Conservation (phyloP, 2,329 filamentous ascomycete genomes). For the Ophiostoma perfectum region DNA sequence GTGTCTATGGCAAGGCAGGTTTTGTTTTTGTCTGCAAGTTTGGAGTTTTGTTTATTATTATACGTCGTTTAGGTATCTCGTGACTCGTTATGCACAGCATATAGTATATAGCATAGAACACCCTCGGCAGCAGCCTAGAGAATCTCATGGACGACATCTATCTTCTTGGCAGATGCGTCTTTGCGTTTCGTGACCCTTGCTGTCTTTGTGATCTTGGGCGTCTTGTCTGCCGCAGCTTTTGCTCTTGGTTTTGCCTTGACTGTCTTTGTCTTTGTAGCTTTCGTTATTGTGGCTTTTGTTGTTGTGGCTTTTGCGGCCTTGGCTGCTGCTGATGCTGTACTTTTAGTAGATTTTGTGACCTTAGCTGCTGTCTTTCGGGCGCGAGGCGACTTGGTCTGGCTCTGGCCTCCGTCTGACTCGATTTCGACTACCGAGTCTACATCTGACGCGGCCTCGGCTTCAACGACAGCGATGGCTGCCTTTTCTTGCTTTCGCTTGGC, state of each 20-base stretch:
- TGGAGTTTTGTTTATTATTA: background rate
- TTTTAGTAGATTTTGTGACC: background rate
- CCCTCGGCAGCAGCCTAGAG: background rate
- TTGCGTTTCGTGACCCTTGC: conserved; percentile 18
- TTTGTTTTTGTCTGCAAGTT: no score
- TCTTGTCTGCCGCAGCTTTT: conserved; percentile 12
- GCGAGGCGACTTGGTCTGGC: background rate
- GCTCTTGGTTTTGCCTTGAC: conserved; percentile 2
- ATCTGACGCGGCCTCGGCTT: background rate
- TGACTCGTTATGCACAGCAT: background rate
- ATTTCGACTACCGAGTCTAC: background rate
- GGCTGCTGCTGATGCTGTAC: background rate
- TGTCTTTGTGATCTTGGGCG: conserved; percentile 16
- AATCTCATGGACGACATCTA: background rate
- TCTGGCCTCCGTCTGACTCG: background rate
- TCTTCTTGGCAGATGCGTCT: background rate
- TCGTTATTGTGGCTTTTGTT: background rate
- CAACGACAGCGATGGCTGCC: conserved; percentile 1
- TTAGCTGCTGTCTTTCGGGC: background rate
- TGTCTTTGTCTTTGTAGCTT: background rate
- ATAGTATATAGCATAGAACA: background rate
- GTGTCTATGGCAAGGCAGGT: no score
- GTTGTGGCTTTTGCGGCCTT: background rate
- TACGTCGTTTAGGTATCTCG: background rate
- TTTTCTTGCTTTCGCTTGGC: conserved; percentile 25